Conservation (phyloP, 2,329 filamentous ascomycete species). For the Penicillium corylophilum region DNA sequence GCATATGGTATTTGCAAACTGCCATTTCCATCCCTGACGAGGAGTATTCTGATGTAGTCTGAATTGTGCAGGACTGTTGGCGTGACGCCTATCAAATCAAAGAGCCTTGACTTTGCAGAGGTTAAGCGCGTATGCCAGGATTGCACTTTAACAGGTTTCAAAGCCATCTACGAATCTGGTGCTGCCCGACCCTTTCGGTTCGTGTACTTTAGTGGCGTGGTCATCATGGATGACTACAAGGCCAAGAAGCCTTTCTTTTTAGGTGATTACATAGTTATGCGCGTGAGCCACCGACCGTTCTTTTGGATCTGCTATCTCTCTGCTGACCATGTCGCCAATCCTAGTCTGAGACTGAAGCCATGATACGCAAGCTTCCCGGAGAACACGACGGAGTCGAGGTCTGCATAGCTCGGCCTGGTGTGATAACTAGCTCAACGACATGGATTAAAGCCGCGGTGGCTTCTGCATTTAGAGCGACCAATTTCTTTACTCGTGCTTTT, state of each 20-base stretch:
- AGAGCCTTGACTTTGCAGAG: constrained; percentile 35
- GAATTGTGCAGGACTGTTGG: constrained; percentile 5
- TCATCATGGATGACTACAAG: constrained; percentile 45
- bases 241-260: constrained; percentile 37
- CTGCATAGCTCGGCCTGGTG: constrained; percentile 10
- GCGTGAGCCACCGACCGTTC: background rate
- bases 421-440: constrained; percentile 4
- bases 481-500: constrained; percentile 2
- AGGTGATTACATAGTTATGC: constrained; percentile 13
- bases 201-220: constrained; percentile 51
- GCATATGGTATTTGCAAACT: constrained; percentile 36
- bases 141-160: constrained; percentile 35
- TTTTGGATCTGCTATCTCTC: background rate
- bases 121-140: constrained; percentile 45
- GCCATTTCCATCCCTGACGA: background rate
- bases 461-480: background rate
- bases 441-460: constrained; percentile 1
- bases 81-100: constrained; percentile 31
- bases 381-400: constrained; percentile 1
- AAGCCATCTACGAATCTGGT: constrained; percentile 36
- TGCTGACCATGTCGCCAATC: background rate
- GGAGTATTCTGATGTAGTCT: background rate
- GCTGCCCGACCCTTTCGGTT: constrained; percentile 44
- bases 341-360: constrained; percentile 11
- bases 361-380: constrained; percentile 4